phyloP scores from a whole-genome alignment of 75 land plant species.

The Sequoia sempervirens region DNA sequence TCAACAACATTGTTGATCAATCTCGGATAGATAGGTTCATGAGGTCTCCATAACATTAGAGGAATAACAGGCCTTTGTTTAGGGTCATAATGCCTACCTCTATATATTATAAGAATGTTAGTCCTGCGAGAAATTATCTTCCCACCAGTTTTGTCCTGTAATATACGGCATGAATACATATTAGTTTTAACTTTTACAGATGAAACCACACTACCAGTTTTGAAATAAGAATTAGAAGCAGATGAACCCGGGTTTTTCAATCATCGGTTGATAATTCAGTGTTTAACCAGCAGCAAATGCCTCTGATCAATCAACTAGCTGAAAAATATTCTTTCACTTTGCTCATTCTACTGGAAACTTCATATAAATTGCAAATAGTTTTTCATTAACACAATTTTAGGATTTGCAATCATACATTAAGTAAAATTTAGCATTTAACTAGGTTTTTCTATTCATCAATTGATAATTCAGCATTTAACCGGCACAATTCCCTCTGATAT shows the following conservation, averaged over 20 bases:
- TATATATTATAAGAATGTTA: conserved; percentile 54
- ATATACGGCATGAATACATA: neutral
- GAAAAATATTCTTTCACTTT: too few relatives aligned
- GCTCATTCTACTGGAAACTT: too few relatives aligned
- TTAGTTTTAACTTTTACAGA: neutral
- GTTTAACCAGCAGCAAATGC: neutral
- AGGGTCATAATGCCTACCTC: conserved; percentile 76
- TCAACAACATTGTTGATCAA: conserved; percentile 63
- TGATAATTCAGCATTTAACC: too few relatives aligned
- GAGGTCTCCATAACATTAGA: conserved; percentile 84
- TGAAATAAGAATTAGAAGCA: neutral
- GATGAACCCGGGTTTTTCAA: neutral
- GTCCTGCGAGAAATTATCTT: conserved; percentile 55
- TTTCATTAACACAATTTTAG: too few relatives aligned
- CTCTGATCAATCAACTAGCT: too few relatives aligned
- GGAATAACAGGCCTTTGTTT: conserved; percentile 66
- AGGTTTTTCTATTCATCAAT: neutral
- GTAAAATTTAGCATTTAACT: too few relatives aligned
- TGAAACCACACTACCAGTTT: neutral
- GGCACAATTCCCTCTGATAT: too few relatives aligned
- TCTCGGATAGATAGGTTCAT: conserved; percentile 70
- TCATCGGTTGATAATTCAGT: neutral
- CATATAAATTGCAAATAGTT: too few relatives aligned
- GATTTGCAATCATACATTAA: too few relatives aligned
- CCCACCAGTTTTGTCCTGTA: conserved; percentile 91